Evolutionary conservation across 2,329 filamentous ascomycete species (phyloP).

Genomic region (Emydomyces testavorans): DNA sequence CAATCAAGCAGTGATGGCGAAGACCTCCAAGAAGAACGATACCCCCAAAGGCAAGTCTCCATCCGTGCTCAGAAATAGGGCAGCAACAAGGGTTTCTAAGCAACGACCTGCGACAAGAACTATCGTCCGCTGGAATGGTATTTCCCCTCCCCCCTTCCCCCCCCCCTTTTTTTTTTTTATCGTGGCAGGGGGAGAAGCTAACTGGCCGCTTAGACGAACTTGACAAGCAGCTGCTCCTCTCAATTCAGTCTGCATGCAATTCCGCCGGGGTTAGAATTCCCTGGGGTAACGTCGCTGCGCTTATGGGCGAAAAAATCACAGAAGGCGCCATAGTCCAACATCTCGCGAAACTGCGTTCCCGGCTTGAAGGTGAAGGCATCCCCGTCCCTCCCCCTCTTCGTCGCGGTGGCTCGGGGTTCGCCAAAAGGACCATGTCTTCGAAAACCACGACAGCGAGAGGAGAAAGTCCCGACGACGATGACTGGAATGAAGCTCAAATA

Average conservation of each 20-base stretch:
- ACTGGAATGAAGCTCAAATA: neutral
- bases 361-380: constrained; percentile 25
- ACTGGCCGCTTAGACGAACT: constrained; percentile 28
- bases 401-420: constrained; percentile 22
- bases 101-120: constrained; percentile 26
- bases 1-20: neutral
- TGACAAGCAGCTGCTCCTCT: constrained; percentile 35
- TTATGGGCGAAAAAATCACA: constrained; percentile 32
- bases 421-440: constrained; percentile 5
- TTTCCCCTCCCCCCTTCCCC: constrained; percentile 8
- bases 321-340: constrained; percentile 39
- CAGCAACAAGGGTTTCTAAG: constrained; percentile 11
- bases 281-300: constrained; percentile 31
- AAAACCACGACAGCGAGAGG: constrained; percentile 8
- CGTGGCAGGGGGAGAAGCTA: neutral
- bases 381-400: constrained; percentile 33
- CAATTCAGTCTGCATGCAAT: constrained; percentile 34
- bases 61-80: neutral
- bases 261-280: constrained; percentile 31
- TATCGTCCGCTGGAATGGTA: constrained; percentile 37
- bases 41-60: neutral
- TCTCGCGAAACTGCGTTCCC: constrained; percentile 34
- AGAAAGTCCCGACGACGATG: neutral
- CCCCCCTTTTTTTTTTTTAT: neutral
- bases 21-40: neutral